Base-by-base conservation (phyloP, 2,329 filamentous ascomycete genomes). In the Fusarium duplospermum region DNA sequence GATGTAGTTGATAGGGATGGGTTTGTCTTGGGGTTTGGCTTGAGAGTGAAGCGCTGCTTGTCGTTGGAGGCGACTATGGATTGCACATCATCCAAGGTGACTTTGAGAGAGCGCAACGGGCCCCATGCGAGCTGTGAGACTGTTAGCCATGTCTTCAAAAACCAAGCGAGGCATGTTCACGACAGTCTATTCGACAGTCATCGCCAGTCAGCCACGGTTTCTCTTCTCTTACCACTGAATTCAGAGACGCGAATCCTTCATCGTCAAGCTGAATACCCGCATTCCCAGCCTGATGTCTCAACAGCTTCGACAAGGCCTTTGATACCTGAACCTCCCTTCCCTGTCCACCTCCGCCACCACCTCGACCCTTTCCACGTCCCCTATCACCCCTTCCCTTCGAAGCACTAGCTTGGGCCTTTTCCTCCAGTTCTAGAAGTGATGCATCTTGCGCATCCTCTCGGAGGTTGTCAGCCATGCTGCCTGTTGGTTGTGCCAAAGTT, bases 21-120 rank as follows among this genome's bases (percentile, higher is more conserved):
- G 63, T 80, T 78, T 45, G 77, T 77, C 18, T 66, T 65, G 10
- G 80, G 78, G 71, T 84, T 88, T 54, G 89, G 89, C 62, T 94
- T 92, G 79, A 98, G 87, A 2, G 91, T 90, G 86, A 97, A 99
- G 42, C 96, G 93, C 83, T 98, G 93, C 85, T 99, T 99, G 79
- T 96, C 93, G 80, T 94, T 97, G 58, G 89, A 89, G 16, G 86
- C 83, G 14, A 98, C 95, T 18, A 92, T 88, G 11, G 87, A 81
- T 63, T 89, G 86, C 72, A 99, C 87, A 75, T 98, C 96, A 3
- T 87, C 84, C 66, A 98, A 89, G 0, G 92, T 93, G n/a, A 93
- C 89, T 70, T 93, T 87, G 11, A 97, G 87, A 5, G 89, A 90
- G 72, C 89, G 90, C 64, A 98, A 77, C 10, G 88, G 87, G 1